phyloP scores from a whole-genome alignment of 495 filamentous ascomycete genomes.

The Xylaria sp. region DNA sequence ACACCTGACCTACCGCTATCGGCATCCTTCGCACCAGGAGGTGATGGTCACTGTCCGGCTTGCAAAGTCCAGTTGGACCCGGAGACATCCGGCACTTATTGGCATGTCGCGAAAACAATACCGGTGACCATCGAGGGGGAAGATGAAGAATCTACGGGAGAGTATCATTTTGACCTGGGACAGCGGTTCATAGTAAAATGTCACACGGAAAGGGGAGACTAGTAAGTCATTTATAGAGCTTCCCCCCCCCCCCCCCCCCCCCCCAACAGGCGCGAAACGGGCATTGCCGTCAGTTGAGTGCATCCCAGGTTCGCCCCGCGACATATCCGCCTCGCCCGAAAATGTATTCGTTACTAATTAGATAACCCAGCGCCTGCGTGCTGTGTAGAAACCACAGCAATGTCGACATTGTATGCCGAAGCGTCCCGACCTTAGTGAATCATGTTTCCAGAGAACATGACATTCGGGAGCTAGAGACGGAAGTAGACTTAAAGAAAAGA shows the following conservation, averaged over 20 bases:
- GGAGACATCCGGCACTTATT: constrained; percentile 26
- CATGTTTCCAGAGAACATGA: constrained; percentile 41
- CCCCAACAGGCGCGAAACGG: no score
- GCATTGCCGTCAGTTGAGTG: neutral
- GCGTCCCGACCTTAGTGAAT: constrained; percentile 38
- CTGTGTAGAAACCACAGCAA: constrained; percentile 39
- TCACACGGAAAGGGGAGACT: constrained; percentile 41
- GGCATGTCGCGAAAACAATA: constrained; percentile 41
- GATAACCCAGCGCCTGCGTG: constrained; percentile 33
- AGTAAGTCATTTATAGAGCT: constrained; percentile 7
- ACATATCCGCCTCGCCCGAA: neutral
- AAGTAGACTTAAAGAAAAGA: constrained; percentile 40
- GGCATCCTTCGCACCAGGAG: neutral
- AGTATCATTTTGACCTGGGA: constrained; percentile 39
- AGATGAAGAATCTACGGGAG: constrained; percentile 28
- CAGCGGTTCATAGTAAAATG: constrained; percentile 46
- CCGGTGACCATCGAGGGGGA: constrained; percentile 11
- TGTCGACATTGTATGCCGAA: constrained; percentile 39
- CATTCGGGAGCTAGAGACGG: constrained; percentile 38
- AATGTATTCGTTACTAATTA: neutral
- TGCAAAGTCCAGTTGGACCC: constrained; percentile 30
- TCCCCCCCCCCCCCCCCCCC: no score
- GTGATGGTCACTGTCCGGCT: constrained; percentile 30
- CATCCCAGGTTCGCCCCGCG: neutral
- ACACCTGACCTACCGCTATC: constrained; percentile 18